Percentiles rank a stretch among this genome's conserved stretches.
Conservation (phyloP, 345 rosid species). For the Camelina laxa region DNA sequence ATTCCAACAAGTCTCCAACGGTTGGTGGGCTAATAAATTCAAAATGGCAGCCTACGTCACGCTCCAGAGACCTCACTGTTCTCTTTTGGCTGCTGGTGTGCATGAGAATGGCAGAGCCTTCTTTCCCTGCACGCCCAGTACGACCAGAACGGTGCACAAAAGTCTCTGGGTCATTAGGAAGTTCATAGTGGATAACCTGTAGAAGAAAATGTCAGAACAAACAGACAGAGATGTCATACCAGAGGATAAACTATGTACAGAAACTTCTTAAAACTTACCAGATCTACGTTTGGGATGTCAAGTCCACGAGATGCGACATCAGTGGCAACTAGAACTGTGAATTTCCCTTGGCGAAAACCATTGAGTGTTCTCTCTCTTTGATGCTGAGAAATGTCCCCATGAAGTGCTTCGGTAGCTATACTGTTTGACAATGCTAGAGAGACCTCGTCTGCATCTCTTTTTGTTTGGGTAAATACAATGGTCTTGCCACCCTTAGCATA, state of each 20-base stretch:
- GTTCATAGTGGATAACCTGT: conserved; percentile 94
- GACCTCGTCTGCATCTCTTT: conserved; percentile 97
- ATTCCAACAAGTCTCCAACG: conserved; percentile 71
- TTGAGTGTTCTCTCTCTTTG: conserved; percentile 98
- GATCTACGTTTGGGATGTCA: conserved; percentile 96
- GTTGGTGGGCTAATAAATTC: conserved; percentile 87
- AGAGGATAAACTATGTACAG: neutral
- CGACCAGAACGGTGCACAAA: conserved; percentile 99
- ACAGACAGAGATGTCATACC: neutral
- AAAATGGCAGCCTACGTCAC: conserved; percentile 87
- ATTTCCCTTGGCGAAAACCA: conserved; percentile 93
- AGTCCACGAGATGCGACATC: conserved; percentile 99
- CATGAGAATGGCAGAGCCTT: conserved; percentile 93
- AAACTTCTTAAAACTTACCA: conserved; percentile 54
- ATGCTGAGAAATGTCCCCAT: conserved; percentile 98
- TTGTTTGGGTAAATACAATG: conserved; percentile 95
- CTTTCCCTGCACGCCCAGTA: conserved; percentile 98
- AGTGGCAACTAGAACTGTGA: conserved; percentile 96
- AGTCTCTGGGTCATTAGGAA: conserved; percentile 96
- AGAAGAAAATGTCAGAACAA: conserved; percentile 36
- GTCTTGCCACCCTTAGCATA: conserved; percentile 98
- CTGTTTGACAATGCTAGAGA: conserved; percentile 76
- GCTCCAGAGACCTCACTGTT: conserved; percentile 88
- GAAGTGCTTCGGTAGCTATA: conserved; percentile 95
- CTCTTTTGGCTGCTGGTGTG: conserved; percentile 81